phyloP scores from a whole-genome alignment of 1,284 basidiomycete genomes.

The Mixia osmundae region DNA sequence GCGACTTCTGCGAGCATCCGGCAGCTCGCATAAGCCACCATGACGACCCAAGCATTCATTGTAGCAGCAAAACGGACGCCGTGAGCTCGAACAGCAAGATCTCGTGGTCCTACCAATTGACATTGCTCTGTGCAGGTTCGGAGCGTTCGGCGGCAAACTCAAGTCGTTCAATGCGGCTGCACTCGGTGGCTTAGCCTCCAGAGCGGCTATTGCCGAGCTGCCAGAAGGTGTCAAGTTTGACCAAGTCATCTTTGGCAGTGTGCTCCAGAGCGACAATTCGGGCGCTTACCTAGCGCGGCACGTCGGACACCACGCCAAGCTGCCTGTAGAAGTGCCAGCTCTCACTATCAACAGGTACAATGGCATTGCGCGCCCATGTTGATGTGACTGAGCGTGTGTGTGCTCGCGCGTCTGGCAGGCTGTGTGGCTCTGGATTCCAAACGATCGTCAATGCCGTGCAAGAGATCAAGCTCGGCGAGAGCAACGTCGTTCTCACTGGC shows the following conservation, averaged over 20 bases:
- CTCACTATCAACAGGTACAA: slow-evolving; percentile 29
- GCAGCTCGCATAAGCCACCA: too few relatives aligned
- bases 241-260: slow-evolving; percentile 27
- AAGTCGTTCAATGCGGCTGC: slow-evolving; percentile 26
- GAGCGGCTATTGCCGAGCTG: slow-evolving; percentile 29
- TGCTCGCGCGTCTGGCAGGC: slow-evolving; percentile 32
- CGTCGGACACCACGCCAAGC: slow-evolving; percentile 65
- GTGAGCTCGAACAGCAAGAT: too few relatives aligned
- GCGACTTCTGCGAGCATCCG: too few relatives aligned
- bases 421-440: slow-evolving; percentile 92
- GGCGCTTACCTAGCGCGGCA: slow-evolving; percentile 90
- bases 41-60: too few relatives aligned
- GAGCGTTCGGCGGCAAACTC: slow-evolving; percentile 30
- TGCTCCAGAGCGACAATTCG: slow-evolving; percentile 31
- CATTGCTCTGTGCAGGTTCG: too few relatives aligned
- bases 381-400: neutral
- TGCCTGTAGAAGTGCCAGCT: slow-evolving; percentile 29
- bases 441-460: slow-evolving; percentile 80
- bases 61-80: slow-evolving; percentile 28
- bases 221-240: slow-evolving; percentile 26
- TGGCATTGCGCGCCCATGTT: neutral
- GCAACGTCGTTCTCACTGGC: slow-evolving; percentile 67
- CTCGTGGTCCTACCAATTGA: too few relatives aligned
- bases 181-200: slow-evolving; percentile 29
- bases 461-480: slow-evolving; percentile 65